A percentile compares a stretch with the other conserved stretches of the same genome.
phyloP scores from a whole-genome alignment of 2,329 filamentous ascomycete species.

The Tolypocladium tropicale region DNA sequence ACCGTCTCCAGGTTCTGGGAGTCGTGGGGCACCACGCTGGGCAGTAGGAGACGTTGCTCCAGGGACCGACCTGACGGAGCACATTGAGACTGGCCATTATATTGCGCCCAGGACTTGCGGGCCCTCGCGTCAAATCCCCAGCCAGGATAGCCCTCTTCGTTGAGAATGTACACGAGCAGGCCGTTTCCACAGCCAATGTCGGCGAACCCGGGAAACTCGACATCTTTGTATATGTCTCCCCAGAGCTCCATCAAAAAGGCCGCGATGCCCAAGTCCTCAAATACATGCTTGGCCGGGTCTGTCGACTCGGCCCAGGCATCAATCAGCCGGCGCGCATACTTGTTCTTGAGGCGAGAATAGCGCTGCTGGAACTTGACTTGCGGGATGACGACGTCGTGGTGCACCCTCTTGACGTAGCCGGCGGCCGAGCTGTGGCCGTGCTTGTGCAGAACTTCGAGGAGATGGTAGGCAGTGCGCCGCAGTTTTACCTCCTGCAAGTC shows the following conservation, averaged over 20 bases:
- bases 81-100: slow-evolving; percentile 29
- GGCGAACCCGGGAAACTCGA: slow-evolving; percentile 73
- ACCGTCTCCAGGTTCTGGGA: slow-evolving; percentile 5
- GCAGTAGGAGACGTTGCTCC: slow-evolving; percentile 38
- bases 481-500: slow-evolving; percentile 35
- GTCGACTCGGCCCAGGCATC: slow-evolving; percentile 77
- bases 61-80: slow-evolving; percentile 24
- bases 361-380: slow-evolving; percentile 72
- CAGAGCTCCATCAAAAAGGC: slow-evolving; percentile 90
- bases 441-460: slow-evolving; percentile 61
- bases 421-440: slow-evolving; percentile 55
- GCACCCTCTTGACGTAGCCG: slow-evolving; percentile 71
- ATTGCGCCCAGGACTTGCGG: slow-evolving; percentile 76
- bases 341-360: slow-evolving; percentile 69
- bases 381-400: slow-evolving; percentile 73
- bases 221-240: slow-evolving; percentile 62
- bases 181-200: slow-evolving; percentile 97
- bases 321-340: slow-evolving; percentile 63
- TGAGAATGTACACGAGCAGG: slow-evolving; percentile 73
- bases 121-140: slow-evolving; percentile 88
- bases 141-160: slow-evolving; percentile 69
- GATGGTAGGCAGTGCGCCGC: slow-evolving; percentile 55
- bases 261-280: slow-evolving; percentile 85
- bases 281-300: slow-evolving; percentile 84
- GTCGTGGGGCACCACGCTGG: slow-evolving; percentile 24